phyloP scores from a whole-genome alignment of 2,329 filamentous ascomycete species.

The Fusarium albidum region DNA sequence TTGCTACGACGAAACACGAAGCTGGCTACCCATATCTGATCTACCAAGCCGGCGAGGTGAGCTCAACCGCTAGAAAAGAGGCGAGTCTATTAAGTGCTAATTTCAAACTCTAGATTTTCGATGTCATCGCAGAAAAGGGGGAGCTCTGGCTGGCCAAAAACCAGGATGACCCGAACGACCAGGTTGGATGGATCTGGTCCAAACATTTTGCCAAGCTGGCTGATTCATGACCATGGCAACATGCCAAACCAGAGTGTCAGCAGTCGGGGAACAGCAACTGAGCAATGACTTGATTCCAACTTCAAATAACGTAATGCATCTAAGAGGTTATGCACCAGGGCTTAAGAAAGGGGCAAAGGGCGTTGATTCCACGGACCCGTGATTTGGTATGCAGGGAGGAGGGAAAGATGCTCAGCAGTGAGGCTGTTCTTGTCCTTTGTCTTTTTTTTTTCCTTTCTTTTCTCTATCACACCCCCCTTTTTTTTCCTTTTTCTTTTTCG shows the following conservation, averaged over 20 bases:
- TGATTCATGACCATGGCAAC: constrained; percentile 50
- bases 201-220: constrained; percentile 87
- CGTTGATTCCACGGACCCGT: constrained; percentile 37
- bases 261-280: constrained; percentile 23
- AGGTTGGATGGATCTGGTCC: constrained; percentile 98
- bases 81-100: constrained; percentile 1
- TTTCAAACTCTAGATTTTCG: constrained; percentile 69
- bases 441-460: constrained; percentile 27
- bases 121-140: constrained; percentile 94
- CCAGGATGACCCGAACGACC: constrained; percentile 83
- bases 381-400: constrained; percentile 30
- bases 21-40: constrained; percentile 96
- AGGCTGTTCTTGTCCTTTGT: constrained; percentile 19
- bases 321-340: constrained; percentile 37
- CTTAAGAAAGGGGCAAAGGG: constrained; percentile 31
- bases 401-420: constrained; percentile 21
- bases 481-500: constrained; percentile 9
- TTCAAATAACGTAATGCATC: constrained; percentile 35
- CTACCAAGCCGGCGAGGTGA: constrained; percentile 89
- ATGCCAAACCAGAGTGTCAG: constrained; percentile 18
- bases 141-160: constrained; percentile 98
- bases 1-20: constrained; percentile 89
- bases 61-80: constrained; percentile 36
- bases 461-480: constrained; percentile 1
- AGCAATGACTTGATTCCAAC: constrained; percentile 20